Base-by-base conservation (phyloP, 345 rosid genomes). In the Rhodomyrtus tomentosa region DNA sequence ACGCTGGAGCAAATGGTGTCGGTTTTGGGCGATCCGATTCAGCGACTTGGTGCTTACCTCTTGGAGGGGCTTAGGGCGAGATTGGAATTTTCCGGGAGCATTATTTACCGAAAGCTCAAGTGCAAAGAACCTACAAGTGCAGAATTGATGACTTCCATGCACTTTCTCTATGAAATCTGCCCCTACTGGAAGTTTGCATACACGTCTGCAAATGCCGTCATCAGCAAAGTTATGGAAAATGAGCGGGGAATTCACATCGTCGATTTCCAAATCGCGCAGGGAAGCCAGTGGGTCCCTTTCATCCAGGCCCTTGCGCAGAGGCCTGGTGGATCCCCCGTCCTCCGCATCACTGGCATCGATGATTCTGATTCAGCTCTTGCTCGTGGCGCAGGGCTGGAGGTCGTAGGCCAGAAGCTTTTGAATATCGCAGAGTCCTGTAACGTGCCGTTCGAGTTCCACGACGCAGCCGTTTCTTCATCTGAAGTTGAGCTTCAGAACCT, bases 111-210 rank as follows among this genome's bases (percentile, higher is more conserved):
- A 16, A 84, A 42, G 82, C 85, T 84, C 52, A 53, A 27, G 82
- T 53, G 85, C 51, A 45, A 84, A 16, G 85, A 51, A 74, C 85
- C 82, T 14, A 73, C 73, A 6, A 49, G 82, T 24, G 18, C 82
- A 13, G 85, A 84, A 27, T 51, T 84, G 53, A 16, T 84, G 49
- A 73, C 86, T 40, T 55, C 51, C 83, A 85, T 85, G 86, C 86
- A 85, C 4, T 12, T 81, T 50, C 50, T 85, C n/a, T 81, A 45
- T 29, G 50, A 85, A 58, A 50, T 81, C 54, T 85, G 80, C 74
- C 81, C 86, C 16, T 85, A 80, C 55, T 85, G 83, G 79, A 85
- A 81, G 82, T 81, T 85, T 58, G 86, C 79, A 32, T 85, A 55
- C 24, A 29, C 24, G 25, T 81, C 86, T 7, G 58, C 86, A 24